Conservation (phyloP, 768 basidiomycete species). For the Gymnopilus junonius region DNA sequence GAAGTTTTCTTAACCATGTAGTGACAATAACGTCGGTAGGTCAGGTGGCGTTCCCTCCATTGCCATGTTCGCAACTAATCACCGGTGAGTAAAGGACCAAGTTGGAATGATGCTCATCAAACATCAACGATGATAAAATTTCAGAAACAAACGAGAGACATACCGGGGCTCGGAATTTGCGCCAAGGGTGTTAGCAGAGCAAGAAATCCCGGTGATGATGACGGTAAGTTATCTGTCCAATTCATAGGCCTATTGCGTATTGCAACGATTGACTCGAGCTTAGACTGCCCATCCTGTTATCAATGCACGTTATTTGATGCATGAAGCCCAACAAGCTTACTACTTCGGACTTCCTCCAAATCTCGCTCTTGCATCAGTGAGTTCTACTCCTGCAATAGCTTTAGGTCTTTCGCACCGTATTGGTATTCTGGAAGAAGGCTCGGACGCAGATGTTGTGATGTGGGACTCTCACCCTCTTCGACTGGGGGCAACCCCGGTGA, state of each 20-base stretch:
- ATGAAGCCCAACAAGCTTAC: conserved; percentile 75
- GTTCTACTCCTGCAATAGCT: conserved; percentile 65
- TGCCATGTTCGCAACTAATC: conserved; percentile 82
- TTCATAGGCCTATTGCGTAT: background rate
- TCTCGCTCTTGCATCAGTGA: conserved; percentile 67
- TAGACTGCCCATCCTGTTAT: conserved; percentile 63
- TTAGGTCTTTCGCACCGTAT: conserved; percentile 79
- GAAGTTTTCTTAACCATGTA: conserved; percentile 10
- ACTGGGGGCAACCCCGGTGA: conserved; percentile 73
- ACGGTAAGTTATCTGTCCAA: conserved; percentile 58
- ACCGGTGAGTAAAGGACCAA: conserved; percentile 43
- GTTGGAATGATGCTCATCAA: background rate
- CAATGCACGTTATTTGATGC: conserved; percentile 69
- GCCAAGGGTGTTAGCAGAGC: conserved; percentile 72
- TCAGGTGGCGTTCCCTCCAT: conserved; percentile 67
- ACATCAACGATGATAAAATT: background rate
- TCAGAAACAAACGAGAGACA: conserved; percentile 50
- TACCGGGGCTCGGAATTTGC: conserved; percentile 84
- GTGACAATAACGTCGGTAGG: conserved; percentile 19
- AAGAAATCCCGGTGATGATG: conserved; percentile 75
- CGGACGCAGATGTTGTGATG: conserved; percentile 72
- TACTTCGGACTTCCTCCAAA: conserved; percentile 64
- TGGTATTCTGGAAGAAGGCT: conserved; percentile 61
- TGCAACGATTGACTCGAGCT: background rate
- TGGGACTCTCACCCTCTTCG: conserved; percentile 80